Conservation (phyloP, 129 eudicot genomes). For the Helianthus tuberosus region DNA sequence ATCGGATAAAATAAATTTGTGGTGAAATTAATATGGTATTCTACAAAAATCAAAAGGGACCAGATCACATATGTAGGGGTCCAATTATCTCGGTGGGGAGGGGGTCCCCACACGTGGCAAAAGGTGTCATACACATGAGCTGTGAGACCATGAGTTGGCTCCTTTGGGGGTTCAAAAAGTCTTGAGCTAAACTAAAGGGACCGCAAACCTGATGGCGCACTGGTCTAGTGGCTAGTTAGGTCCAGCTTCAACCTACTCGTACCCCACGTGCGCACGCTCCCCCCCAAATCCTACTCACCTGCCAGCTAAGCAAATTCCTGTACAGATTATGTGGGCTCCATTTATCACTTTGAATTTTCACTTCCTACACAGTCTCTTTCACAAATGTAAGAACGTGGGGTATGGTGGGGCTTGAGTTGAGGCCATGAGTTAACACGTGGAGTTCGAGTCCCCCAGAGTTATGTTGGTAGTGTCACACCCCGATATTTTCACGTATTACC, state of each 20-base stretch:
- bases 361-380: no score
- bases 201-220: not conserved
- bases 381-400: no score
- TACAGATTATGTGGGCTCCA: not conserved
- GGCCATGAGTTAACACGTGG: no score
- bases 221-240: not conserved
- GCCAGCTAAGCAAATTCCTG: not conserved
- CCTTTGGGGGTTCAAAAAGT: not conserved
- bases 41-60: not conserved
- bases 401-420: no score
- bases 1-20: no score
- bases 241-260: constrained; percentile 2
- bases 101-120: constrained; percentile 4
- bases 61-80: not conserved
- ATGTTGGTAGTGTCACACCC: no score
- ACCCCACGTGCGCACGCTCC: not conserved
- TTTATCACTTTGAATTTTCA: not conserved
- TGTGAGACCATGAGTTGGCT: constrained; percentile 15
- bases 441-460: no score
- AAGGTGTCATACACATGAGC: not conserved
- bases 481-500: no score
- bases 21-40: not conserved
- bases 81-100: not conserved
- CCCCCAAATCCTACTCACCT: not conserved
- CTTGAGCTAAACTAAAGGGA: not conserved